A percentile compares a stretch with the other conserved stretches of the same genome.
These are phyloP conservation scores for Castanea mollissima DNA, from an alignment of 306 rosid species.

Conservation along the genomic window DNA sequence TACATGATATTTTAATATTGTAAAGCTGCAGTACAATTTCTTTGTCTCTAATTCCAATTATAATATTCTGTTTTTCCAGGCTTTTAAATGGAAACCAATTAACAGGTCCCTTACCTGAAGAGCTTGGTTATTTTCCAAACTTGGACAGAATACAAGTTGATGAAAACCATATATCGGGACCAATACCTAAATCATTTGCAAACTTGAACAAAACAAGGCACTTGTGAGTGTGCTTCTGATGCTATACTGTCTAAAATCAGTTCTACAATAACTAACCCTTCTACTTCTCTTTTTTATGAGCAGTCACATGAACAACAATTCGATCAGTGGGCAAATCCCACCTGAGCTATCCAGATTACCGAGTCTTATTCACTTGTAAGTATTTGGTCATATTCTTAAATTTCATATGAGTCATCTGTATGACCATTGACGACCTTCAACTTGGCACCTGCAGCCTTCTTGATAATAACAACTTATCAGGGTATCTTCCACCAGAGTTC, in stretches of 20 bases:
- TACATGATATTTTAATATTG: not conserved
- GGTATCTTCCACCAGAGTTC: constrained; percentile 68
- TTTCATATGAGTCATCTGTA: not conserved
- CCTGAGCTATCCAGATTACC: constrained; percentile 59
- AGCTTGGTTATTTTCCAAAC: constrained; percentile 71
- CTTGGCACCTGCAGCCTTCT: constrained; percentile 71
- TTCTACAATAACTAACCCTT: not conserved
- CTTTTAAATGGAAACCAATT: constrained; percentile 76
- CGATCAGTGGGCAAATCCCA: constrained; percentile 85
- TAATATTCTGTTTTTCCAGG: constrained; percentile 35
- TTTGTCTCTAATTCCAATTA: constrained; percentile 8
- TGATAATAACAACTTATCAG: constrained; percentile 90
- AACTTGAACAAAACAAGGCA: constrained; percentile 54
- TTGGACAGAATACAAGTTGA: constrained; percentile 75
- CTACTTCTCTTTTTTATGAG: constrained; percentile 20
- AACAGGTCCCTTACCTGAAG: constrained; percentile 70
- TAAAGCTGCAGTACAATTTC: not conserved
- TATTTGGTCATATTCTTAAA: not conserved
- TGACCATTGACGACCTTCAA: not conserved
- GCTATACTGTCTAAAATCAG: constrained; percentile 8
- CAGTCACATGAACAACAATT: constrained; percentile 99
- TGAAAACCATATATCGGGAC: constrained; percentile 63
- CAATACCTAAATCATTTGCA: constrained; percentile 74
- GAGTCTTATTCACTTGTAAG: constrained; percentile 67
- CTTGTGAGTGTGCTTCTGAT: constrained; percentile 61